phyloP scores from a whole-genome alignment of 306 rosid species.

The Cucumis hystrix region DNA sequence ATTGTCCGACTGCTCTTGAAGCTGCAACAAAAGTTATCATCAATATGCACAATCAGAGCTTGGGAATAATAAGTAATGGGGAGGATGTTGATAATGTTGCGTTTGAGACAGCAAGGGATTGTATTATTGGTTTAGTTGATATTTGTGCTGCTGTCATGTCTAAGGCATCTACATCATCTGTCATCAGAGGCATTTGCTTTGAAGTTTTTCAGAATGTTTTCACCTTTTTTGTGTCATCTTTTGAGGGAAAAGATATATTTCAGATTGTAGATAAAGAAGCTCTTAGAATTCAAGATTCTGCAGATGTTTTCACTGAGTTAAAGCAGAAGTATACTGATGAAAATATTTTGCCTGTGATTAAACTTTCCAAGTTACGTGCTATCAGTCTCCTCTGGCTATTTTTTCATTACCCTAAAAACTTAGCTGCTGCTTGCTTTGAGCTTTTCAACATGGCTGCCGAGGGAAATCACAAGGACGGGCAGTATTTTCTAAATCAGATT shows the following conservation, averaged over 20 bases:
- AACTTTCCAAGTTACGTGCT: conserved; percentile 38
- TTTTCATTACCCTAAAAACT: conserved; percentile 55
- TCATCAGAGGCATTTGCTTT: conserved; percentile 60
- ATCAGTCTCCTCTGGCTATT: conserved; percentile 57
- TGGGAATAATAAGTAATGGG: conserved; percentile 41
- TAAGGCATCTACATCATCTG: conserved; percentile 56
- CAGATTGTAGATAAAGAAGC: conserved; percentile 41
- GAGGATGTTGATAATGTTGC: conserved; percentile 58
- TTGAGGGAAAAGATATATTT: conserved; percentile 60
- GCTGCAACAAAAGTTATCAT: conserved; percentile 67
- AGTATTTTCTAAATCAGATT: conserved; percentile 43
- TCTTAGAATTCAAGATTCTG: conserved; percentile 44
- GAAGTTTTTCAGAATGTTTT: conserved; percentile 70
- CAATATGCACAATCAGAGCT: conserved; percentile 63
- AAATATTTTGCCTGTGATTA: conserved; percentile 36
- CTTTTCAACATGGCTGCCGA: conserved; percentile 40
- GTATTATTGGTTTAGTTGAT: conserved; percentile 62
- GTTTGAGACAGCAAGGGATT: conserved; percentile 62
- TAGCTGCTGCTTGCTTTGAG: conserved; percentile 78
- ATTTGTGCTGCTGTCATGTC: conserved; percentile 55
- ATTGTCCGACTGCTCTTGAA: conserved; percentile 82
- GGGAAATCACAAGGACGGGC: conserved; percentile 38
- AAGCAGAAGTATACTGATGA: conserved; percentile 43
- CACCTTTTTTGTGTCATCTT: conserved; percentile 39
- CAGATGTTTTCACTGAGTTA: conserved; percentile 38